These are phyloP conservation scores for Lepiota subincarnata DNA, from an alignment of 768 basidiomycete genomes.

Conservation along the genomic window DNA sequence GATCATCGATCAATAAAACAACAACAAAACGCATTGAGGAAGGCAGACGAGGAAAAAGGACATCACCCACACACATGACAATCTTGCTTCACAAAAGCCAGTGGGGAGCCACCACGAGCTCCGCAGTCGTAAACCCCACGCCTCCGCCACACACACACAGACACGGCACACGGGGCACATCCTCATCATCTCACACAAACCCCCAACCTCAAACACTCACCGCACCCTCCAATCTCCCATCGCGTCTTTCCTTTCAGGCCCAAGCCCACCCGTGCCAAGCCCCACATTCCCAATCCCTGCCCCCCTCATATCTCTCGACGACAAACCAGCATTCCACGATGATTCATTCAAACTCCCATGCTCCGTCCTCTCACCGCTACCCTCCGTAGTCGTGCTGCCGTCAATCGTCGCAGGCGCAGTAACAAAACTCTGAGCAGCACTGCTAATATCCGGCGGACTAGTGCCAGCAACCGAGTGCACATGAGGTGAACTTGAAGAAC, in stretches of 20 bases:
- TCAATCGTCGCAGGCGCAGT: conserved; percentile 60
- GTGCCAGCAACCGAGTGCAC: conserved; percentile 19
- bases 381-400: conserved; percentile 51
- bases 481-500: conserved; percentile 6
- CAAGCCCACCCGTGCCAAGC: conserved; percentile 3
- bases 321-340: conserved; percentile 26
- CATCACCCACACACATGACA: not conserved
- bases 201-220: not conserved
- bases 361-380: conserved; percentile 34
- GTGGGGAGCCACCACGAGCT: not conserved
- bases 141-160: not conserved
- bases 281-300: conserved; percentile 8
- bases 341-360: conserved; percentile 30
- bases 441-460: conserved; percentile 62
- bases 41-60: not conserved
- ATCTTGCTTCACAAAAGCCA: not conserved
- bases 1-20: conserved; percentile 8
- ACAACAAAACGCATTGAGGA: conserved; percentile 3
- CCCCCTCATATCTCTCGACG: conserved; percentile 11
- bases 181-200: too few species aligned
- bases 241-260: conserved; percentile 3
- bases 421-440: conserved; percentile 64
- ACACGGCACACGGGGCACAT: too few species aligned
- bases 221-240: conserved; percentile 11
- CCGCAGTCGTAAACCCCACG: conserved; percentile 8